Evolutionary conservation across 2,329 filamentous ascomycete genomes (phyloP).

Genomic region (Pyrenophora teres): DNA sequence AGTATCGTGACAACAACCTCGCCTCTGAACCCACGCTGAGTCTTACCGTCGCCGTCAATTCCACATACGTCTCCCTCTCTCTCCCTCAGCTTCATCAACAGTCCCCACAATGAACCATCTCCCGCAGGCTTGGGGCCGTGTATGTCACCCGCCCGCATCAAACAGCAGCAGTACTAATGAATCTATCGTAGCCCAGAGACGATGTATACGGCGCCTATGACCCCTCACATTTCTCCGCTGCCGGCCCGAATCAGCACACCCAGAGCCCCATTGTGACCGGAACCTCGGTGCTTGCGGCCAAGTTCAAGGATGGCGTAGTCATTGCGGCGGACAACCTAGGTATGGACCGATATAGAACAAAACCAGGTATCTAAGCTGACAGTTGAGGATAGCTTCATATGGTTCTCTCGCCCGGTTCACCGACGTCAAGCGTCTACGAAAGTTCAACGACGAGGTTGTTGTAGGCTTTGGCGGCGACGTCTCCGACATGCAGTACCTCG

Average conservation of each 20-base stretch:
- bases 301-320: constrained; percentile 95
- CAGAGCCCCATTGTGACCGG: constrained; percentile 93
- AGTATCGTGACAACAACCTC: constrained; percentile 26
- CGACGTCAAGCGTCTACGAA: constrained; percentile 91
- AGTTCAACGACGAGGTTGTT: constrained; percentile 81
- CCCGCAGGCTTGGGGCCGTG: constrained; percentile 69
- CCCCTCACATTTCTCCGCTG: constrained; percentile 76
- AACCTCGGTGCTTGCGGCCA: constrained; percentile 91
- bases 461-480: constrained; percentile 97
- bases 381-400: constrained; percentile 74
- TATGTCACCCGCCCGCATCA: constrained; percentile 46
- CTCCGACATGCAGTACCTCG: constrained; percentile 98
- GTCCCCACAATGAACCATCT: constrained; percentile 64
- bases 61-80: not conserved
- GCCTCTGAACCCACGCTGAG: constrained; percentile 22
- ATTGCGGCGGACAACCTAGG: constrained; percentile 97
- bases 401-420: constrained; percentile 94
- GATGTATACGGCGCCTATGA: constrained; percentile 97
- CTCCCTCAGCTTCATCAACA: constrained; percentile 1
- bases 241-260: constrained; percentile 75
- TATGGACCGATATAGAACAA: constrained; percentile 51
- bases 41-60: constrained; percentile 3
- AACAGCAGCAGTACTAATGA: constrained; percentile 29
- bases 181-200: constrained; percentile 76
- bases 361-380: constrained; percentile 10